Percentiles rank a stretch among this genome's conserved stretches.
phyloP scores from a whole-genome alignment of 192 early-diverging fungal genomes.

The Backusella luteola region DNA sequence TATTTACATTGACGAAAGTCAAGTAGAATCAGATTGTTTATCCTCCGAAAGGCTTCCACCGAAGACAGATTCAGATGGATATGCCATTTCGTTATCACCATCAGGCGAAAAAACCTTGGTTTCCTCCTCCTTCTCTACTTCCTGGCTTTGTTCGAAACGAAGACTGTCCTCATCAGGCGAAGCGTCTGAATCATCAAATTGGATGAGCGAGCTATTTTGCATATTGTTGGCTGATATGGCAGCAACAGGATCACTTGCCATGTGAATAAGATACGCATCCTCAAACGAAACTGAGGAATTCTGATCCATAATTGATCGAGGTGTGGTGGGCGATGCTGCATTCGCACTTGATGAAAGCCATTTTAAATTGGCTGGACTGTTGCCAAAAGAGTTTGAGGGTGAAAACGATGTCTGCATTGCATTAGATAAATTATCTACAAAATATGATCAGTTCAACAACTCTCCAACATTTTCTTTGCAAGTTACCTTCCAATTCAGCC shows the following conservation, averaged over 20 bases:
- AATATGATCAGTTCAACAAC: not conserved
- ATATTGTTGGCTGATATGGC: not conserved
- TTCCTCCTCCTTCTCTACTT: not conserved
- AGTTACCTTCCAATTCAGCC: slow-evolving; percentile 38
- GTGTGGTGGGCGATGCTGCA: not conserved
- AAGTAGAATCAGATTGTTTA: not conserved
- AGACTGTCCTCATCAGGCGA: not conserved
- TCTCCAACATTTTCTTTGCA: not conserved
- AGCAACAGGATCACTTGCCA: slow-evolving; percentile 29
- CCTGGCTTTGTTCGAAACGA: slow-evolving; percentile 11
- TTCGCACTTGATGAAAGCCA: slow-evolving; percentile 37
- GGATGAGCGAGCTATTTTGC: slow-evolving; percentile 31
- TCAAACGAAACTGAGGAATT: slow-evolving; percentile 53
- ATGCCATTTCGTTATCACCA: slow-evolving; percentile 57
- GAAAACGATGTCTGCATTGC: slow-evolving; percentile 42
- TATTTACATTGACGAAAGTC: not conserved
- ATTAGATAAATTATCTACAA: slow-evolving; percentile 39
- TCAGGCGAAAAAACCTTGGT: slow-evolving; percentile 49
- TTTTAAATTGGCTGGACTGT: slow-evolving; percentile 17
- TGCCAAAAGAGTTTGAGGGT: slow-evolving; percentile 15
- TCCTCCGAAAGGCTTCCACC: not conserved
- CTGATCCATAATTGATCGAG: slow-evolving; percentile 7
- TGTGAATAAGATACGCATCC: slow-evolving; percentile 53
- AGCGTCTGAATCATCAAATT: slow-evolving; percentile 27
- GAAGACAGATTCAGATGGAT: slow-evolving; percentile 35